These are phyloP conservation scores for Penicillium paxilli DNA, from an alignment of 495 filamentous ascomycete genomes.

Conservation along the genomic window DNA sequence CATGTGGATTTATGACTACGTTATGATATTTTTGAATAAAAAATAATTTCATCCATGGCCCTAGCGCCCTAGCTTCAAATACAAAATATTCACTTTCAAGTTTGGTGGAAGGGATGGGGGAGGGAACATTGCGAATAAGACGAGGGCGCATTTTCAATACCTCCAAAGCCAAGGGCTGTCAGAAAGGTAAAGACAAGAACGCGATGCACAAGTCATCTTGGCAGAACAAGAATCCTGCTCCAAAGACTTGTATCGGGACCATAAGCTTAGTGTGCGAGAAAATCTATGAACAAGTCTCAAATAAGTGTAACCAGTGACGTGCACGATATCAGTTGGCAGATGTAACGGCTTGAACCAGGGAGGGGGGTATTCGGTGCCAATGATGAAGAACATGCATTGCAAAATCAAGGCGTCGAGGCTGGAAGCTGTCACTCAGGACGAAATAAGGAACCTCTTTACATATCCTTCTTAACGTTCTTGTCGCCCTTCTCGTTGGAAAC, in stretches of 20 bases:
- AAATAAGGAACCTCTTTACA: slow-evolving; percentile 41
- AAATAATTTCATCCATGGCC: slow-evolving; percentile 11
- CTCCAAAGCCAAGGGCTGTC: not conserved
- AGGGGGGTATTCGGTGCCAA: not conserved
- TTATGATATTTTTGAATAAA: slow-evolving; percentile 11
- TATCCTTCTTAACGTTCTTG: slow-evolving; percentile 64
- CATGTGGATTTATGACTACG: slow-evolving; percentile 22
- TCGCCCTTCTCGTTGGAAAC: slow-evolving; percentile 58
- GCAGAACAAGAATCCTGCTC: not conserved
- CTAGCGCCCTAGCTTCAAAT: slow-evolving; percentile 14
- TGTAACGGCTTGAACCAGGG: not conserved
- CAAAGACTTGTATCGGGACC: not conserved
- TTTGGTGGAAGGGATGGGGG: not conserved
- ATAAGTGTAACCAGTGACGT: not conserved
- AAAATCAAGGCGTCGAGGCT: not conserved
- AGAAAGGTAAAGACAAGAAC: not conserved
- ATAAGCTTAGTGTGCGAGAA: not conserved
- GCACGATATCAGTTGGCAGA: not conserved
- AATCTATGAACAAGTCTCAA: slow-evolving; percentile 9
- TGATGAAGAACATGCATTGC: not conserved
- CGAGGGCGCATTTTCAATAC: not conserved
- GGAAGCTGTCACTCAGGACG: not conserved
- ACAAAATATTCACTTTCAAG: slow-evolving; percentile 1
- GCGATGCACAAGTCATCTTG: not conserved
- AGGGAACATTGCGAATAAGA: not conserved